Percentiles rank a stretch among this genome's conserved stretches.
Conservation (phyloP, 2,329 filamentous ascomycete species). For the Fusarium sp. region DNA sequence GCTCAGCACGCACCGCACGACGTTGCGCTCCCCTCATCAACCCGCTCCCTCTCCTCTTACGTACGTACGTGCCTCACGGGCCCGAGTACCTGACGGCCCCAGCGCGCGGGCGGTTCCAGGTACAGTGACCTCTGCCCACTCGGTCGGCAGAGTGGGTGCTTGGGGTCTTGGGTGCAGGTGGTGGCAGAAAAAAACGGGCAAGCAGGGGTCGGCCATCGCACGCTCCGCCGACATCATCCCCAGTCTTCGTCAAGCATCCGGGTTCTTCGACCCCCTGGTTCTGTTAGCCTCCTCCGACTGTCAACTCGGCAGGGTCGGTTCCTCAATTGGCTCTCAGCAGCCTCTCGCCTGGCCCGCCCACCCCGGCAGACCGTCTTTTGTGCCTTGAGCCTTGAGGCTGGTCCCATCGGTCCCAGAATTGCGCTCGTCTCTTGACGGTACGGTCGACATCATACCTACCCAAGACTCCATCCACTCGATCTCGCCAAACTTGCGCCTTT, state of each 20-base stretch:
- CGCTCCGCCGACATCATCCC: slow-evolving; percentile 41
- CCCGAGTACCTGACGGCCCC: slow-evolving; percentile 28
- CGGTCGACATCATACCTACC: slow-evolving; percentile 42
- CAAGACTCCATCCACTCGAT: slow-evolving; percentile 34
- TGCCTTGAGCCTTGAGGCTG: slow-evolving; percentile 39
- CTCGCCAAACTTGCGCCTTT: slow-evolving; percentile 40
- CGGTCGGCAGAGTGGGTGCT: slow-evolving; percentile 28
- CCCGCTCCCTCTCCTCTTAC: background rate
- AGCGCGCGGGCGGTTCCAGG: slow-evolving; percentile 37
- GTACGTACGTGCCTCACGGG: background rate
- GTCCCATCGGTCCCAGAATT: slow-evolving; percentile 29
- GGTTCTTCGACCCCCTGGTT: slow-evolving; percentile 41
- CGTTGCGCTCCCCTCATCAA: background rate
- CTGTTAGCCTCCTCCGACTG: slow-evolving; percentile 43
- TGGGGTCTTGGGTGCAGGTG: slow-evolving; percentile 14
- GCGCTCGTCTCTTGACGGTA: slow-evolving; percentile 39
- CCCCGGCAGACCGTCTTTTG: slow-evolving; percentile 46
- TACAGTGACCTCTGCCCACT: slow-evolving; percentile 40
- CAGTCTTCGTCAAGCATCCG: slow-evolving; percentile 39
- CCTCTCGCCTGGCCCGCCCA: slow-evolving; percentile 39
- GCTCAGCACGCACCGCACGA: background rate
- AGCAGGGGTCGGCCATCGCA: slow-evolving; percentile 32
- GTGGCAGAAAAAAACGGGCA: slow-evolving; percentile 41
- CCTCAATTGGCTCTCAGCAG: slow-evolving; percentile 43
- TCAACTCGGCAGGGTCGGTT: slow-evolving; percentile 45